Conservation (phyloP, 257 asterid species). For the Gentiana macrophylla region DNA sequence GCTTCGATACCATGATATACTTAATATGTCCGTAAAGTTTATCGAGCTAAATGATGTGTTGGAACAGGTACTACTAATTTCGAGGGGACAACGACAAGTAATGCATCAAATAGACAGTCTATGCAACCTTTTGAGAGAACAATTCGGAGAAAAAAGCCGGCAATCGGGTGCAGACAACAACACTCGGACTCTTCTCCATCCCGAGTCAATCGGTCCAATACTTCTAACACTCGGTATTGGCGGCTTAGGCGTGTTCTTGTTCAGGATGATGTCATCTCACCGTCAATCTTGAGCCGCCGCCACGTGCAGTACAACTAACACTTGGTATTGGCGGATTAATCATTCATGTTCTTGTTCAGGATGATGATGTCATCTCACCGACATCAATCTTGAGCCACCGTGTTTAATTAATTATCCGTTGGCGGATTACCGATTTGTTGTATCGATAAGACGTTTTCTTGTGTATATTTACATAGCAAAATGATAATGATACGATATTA, state of each 20-base stretch:
- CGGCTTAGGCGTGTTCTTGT: slow-evolving; percentile 52
- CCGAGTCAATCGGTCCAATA: slow-evolving; percentile 41
- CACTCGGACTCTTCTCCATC: slow-evolving; percentile 13
- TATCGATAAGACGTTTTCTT: no score
- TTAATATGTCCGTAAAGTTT: no score
- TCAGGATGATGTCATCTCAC: slow-evolving; percentile 37
- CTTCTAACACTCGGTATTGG: slow-evolving; percentile 63
- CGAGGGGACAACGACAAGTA: slow-evolving; percentile 78
- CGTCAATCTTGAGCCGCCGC: background rate
- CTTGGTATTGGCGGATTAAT: no score
- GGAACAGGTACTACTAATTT: slow-evolving; percentile 52
- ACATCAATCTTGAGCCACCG: no score
- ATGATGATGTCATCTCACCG: no score
- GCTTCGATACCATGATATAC: no score
- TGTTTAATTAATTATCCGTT: no score
- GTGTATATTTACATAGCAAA: no score
- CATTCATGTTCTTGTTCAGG: no score
- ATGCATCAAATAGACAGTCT: slow-evolving; percentile 86
- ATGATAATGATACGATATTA: no score
- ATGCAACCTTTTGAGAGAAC: slow-evolving; percentile 51
- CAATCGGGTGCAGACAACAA: slow-evolving; percentile 31
- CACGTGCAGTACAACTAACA: no score
- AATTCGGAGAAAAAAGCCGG: slow-evolving; percentile 42
- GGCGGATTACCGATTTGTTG: no score
- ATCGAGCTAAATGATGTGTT: slow-evolving; percentile 6